Evolutionary conservation across 257 asterid genomes (phyloP), one percentile per base, ranked within the genome.

Genomic region (Coffea canephora): DNA sequence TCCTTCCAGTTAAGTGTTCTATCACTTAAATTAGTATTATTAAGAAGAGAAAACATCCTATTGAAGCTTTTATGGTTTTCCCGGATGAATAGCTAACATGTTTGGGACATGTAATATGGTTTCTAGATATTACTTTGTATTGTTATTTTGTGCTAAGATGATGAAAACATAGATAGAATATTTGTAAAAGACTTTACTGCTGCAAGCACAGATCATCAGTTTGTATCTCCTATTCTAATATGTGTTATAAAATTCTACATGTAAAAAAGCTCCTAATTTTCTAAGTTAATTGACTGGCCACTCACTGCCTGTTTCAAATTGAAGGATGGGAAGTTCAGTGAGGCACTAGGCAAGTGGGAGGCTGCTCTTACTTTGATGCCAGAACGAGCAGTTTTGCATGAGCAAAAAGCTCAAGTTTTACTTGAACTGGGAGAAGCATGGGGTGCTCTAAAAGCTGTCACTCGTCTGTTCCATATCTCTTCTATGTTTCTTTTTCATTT

Each of bases 261-360:
- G n/a, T 50, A 66, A 39, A 39, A 39, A 39, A 39, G 4, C 66
- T 71, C 10, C 16, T n/a, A 54, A 9, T 59, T 74, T 41, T 41
- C 75, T 34, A 70, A 57, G 81, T 68, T 68, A 16, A 49, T 18
- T 77, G 76, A n/a, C 54, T 77, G 65, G 48, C 46, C 52, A 11
- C 16, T 70, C 50, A 54, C 76, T 34, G 27, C 14, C 74, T 81
- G 73, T 76, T 77, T 7, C 81, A 71, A 69, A 50, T 27, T 83
- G 82, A 78, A 94, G 97, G 94, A 89, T 75, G 96, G 97, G 78
- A 88, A 84, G 75, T 93, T 84, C 78, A 87, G 88, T 34, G 97
- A 91, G 83, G 98, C 98, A 55, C 98, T 94, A 73, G 96, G 94
- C 55, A 94, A 93, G 85, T 94, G 98, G 97, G 97, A 93, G 86